Evolutionary conservation across 805 yeast genomes (phyloP).

Genomic region (Lipomyces chichibuensis): DNA sequence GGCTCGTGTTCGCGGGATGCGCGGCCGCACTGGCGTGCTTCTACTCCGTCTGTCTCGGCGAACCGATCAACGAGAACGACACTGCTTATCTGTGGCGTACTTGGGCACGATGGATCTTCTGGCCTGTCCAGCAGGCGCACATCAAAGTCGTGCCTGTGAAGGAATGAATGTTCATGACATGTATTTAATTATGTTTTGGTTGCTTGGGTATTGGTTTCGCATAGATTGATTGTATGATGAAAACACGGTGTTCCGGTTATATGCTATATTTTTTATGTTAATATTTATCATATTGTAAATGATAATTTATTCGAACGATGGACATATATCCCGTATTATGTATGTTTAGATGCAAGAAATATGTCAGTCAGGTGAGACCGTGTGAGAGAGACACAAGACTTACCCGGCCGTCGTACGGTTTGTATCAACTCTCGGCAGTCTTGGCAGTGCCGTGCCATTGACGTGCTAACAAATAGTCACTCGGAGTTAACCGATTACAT

Average conservation of each 20-base stretch:
- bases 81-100: slow-evolving; percentile 31
- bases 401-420: not conserved
- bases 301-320: no score
- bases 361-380: no score
- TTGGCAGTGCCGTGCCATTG: not conserved
- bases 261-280: not conserved
- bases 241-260: not conserved
- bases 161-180: not conserved
- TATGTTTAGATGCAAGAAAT: no score
- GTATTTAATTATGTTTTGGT: not conserved
- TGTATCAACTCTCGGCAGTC: not conserved
- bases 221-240: no score
- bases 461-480: not conserved
- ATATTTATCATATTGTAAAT: no score
- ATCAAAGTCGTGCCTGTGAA: not conserved
- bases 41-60: slow-evolving; percentile 27
- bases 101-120: slow-evolving; percentile 22
- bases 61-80: slow-evolving; percentile 16
- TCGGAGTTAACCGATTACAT: no score
- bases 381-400: not conserved
- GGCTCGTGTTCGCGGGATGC: slow-evolving; percentile 15
- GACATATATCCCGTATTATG: no score
- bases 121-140: slow-evolving; percentile 7
- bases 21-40: slow-evolving; percentile 21
- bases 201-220: not conserved